phyloP scores from a whole-genome alignment of 176 grass and related monocot species.

The Oryza meridionalis region DNA sequence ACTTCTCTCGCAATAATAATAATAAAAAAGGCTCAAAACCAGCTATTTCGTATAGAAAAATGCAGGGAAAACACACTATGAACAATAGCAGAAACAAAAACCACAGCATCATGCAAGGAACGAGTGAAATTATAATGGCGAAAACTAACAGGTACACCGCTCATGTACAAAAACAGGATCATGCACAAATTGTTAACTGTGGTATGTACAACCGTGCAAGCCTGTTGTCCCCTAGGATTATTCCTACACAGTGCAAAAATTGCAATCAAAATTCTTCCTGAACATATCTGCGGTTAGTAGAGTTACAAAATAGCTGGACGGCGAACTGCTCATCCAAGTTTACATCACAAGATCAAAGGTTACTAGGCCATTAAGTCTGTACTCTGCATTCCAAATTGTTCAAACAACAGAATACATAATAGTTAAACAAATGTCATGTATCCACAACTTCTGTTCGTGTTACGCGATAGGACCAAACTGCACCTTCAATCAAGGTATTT shows the following conservation, averaged over 20 bases:
- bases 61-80: not conserved
- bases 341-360: constrained; percentile 1
- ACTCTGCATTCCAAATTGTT: constrained; percentile 25
- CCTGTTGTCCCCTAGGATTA: not conserved
- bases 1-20: not conserved
- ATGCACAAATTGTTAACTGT: constrained; percentile 1
- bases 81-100: too few species aligned
- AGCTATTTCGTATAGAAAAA: too few species aligned
- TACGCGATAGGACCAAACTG: not conserved
- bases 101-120: too few species aligned
- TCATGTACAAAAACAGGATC: not conserved
- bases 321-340: constrained; percentile 19
- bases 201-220: constrained; percentile 36
- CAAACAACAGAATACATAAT: constrained; percentile 17
- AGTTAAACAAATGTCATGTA: not conserved
- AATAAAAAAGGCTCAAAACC: not conserved
- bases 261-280: not conserved
- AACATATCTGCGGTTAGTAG: constrained; percentile 16
- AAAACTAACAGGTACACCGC: not conserved
- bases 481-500: not conserved
- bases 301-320: constrained; percentile 33
- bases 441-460: not conserved
- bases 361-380: not conserved
- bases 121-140: not conserved
- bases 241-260: constrained; percentile 33